Conservation (phyloP, 306 rosid genomes). For the Ormosia semicastrata region DNA sequence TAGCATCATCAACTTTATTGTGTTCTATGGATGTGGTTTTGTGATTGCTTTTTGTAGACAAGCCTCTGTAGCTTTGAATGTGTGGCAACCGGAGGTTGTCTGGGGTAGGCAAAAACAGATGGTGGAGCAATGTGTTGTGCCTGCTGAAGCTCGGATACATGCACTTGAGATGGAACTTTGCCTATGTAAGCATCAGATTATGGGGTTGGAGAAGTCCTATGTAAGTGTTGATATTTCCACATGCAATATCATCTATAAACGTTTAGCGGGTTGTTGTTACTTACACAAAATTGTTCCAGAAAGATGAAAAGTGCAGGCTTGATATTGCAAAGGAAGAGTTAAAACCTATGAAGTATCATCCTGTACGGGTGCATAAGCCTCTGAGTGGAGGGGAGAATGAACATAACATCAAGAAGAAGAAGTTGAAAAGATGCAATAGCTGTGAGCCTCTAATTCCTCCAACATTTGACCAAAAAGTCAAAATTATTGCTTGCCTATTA, state of each 20-base stretch:
- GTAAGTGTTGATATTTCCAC: slow-evolving; percentile 53
- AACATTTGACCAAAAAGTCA: background rate
- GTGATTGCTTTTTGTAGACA: slow-evolving; percentile 47
- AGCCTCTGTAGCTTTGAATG: slow-evolving; percentile 79
- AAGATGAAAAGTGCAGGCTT: slow-evolving; percentile 62
- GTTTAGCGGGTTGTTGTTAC: slow-evolving; percentile 25
- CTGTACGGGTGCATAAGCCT: slow-evolving; percentile 42
- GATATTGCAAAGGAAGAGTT: slow-evolving; percentile 60
- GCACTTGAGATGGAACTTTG: slow-evolving; percentile 41
- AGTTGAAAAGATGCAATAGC: slow-evolving; percentile 41
- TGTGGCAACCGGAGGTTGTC: slow-evolving; percentile 78
- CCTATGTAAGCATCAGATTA: slow-evolving; percentile 43
- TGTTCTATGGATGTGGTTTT: slow-evolving; percentile 19
- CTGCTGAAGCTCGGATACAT: slow-evolving; percentile 36
- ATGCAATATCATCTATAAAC: background rate
- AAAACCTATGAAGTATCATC: slow-evolving; percentile 61
- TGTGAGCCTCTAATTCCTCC: slow-evolving; percentile 39
- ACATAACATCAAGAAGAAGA: slow-evolving; percentile 40
- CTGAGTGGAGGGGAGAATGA: slow-evolving; percentile 19
- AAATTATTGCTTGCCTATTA: background rate
- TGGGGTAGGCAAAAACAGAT: slow-evolving; percentile 38
- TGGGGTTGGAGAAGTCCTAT: slow-evolving; percentile 51
- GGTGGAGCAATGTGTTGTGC: slow-evolving; percentile 39
- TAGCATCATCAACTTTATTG: background rate
- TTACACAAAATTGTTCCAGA: slow-evolving; percentile 48